Evolutionary conservation across 331 rosid genomes (phyloP).

Genomic region (Rhamnella rubrinervis): DNA sequence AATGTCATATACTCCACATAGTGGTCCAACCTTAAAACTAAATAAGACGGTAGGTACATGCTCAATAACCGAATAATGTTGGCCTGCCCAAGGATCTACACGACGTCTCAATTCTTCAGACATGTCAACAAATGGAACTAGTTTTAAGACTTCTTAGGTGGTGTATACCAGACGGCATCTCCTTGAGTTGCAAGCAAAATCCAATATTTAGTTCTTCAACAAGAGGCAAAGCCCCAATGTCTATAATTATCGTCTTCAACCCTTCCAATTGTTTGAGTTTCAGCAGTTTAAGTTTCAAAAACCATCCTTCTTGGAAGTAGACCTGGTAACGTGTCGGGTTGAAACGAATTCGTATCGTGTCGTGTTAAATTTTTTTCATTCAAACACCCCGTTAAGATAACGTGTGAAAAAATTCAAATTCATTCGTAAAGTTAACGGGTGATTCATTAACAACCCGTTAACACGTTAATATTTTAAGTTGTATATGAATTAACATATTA

Average conservation of each 20-base stretch:
- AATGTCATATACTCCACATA: background rate
- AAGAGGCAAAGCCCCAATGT: background rate
- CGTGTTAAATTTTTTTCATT: no score
- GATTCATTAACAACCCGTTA: no score
- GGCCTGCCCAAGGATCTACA: background rate
- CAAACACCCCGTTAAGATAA: no score
- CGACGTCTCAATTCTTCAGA: background rate
- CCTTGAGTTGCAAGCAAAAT: slow-evolving; percentile 3
- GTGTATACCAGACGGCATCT: slow-evolving; percentile 9
- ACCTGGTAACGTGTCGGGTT: no score
- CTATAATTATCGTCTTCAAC: slow-evolving; percentile 1
- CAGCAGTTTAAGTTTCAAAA: background rate
- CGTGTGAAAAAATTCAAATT: no score
- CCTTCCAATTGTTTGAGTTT: background rate
- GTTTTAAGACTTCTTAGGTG: background rate
- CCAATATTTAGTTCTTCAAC: slow-evolving; percentile 5
- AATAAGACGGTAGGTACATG: background rate
- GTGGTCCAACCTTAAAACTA: background rate
- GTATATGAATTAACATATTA: no score
- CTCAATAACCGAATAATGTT: background rate
- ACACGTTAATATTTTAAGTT: no score
- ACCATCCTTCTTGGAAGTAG: no score
- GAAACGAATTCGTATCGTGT: no score
- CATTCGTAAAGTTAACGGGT: no score
- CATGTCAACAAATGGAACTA: slow-evolving; percentile 7